Evolutionary conservation across 2,329 filamentous ascomycete species (phyloP), one percentile per base, ranked within the genome.

Genomic region (Exophiala sp.): DNA sequence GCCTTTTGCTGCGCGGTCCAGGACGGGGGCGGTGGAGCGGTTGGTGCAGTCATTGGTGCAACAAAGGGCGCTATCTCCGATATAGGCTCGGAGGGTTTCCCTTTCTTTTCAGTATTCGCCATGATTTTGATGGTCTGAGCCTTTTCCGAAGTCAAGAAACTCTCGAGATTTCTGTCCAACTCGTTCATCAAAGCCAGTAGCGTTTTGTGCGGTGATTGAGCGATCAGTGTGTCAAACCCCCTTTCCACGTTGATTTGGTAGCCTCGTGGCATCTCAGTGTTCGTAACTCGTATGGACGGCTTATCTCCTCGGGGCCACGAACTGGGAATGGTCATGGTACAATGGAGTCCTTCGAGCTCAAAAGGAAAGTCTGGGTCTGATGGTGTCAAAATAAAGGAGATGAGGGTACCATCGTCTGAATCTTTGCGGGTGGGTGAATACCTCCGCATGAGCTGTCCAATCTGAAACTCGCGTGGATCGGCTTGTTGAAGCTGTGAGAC

Each of bases 291-390:
- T 49, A 94, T 72, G 12, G 72, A 74, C 35, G 88, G 84, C 24
- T 72, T 72, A 39, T 66, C 73, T 36, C 71, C 69, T 36, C 72
- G 70, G 14, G 88, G 88, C 68, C 88, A 92, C 14, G 70, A 70
- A 8, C 65, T 67, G 1, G 89, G 88, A 16, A 94, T 77, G 47
- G 75, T 78, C 35, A 94, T 72, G 40, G 82, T 76, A 66, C 87
- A 91, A 38, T 87, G 78, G 32, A 94, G 74, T 36, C 78, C 72
- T 34, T 79, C 75, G 65, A 92, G 75, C 57, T 91, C 87, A 68
- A 89, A 92, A 1, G 89, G 87, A 64, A 94, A 92, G 65, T 94
- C 89, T 0, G 89, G 89, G 66, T 94, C 89, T 5, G 88, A 90
- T 4, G 89, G 89, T 10, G 72, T 72, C 57, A 94, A 72, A 47